Percentiles rank a stretch among this genome's conserved stretches.
phyloP scores from a whole-genome alignment of 2,329 filamentous ascomycete species.

The Verruconis gallopava region DNA sequence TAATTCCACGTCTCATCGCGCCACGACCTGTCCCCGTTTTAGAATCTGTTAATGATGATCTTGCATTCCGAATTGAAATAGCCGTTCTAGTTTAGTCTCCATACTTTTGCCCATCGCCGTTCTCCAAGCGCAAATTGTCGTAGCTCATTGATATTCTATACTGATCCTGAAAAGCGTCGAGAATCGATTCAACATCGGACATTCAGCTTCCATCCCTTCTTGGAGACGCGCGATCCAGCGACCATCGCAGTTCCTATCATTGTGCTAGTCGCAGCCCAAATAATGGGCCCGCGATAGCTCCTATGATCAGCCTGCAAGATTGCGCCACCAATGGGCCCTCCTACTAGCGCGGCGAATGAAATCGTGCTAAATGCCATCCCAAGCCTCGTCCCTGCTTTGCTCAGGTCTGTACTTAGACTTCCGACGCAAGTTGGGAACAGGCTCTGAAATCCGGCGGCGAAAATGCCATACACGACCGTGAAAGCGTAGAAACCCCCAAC shows the following conservation, averaged over 20 bases:
- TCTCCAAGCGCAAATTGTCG: no score
- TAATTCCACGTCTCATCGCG: no score
- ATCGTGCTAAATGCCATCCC: constrained; percentile 43
- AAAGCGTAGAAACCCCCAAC: constrained; percentile 46
- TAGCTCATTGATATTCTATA: no score
- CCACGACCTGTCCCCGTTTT: no score
- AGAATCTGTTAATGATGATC: no score
- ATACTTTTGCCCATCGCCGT: no score
- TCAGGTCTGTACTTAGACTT: constrained; percentile 39
- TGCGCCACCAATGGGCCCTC: constrained; percentile 10
- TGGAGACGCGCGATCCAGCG: constrained; percentile 3
- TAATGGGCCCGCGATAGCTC: constrained; percentile 1
- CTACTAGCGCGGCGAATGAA: constrained; percentile 30
- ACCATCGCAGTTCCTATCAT: constrained; percentile 3
- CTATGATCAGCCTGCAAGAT: constrained; percentile 7
- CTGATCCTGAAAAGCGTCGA: no score
- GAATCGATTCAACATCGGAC: constrained; percentile 9
- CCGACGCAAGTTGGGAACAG: constrained; percentile 52
- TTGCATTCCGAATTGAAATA: no score
- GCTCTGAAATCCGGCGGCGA: constrained; percentile 49
- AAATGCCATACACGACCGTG: constrained; percentile 50
- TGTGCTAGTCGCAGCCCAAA: constrained; percentile 6
- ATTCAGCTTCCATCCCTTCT: constrained; percentile 8
- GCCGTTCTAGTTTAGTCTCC: no score
- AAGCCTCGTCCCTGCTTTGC: constrained; percentile 42